Conservation (phyloP, 225 moss, liverwort and hornwort genomes). For the Neckera pumila region DNA sequence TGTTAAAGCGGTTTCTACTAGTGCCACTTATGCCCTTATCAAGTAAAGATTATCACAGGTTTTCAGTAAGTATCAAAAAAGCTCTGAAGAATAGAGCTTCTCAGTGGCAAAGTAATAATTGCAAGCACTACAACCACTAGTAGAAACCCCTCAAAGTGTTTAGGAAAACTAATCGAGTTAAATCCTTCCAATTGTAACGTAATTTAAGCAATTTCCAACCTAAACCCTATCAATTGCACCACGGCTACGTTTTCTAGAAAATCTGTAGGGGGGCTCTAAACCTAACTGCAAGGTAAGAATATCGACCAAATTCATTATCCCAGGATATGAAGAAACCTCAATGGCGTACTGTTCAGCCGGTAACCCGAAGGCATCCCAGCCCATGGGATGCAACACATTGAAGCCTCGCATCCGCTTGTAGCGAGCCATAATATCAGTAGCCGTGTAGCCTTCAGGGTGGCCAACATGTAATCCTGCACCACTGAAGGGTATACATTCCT, state of each 20-base stretch:
- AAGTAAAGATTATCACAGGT: neutral
- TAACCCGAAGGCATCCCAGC: slow-evolving; percentile 98
- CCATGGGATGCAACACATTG: slow-evolving; percentile 95
- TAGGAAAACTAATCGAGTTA: neutral
- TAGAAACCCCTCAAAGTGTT: neutral
- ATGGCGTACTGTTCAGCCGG: slow-evolving; percentile 97
- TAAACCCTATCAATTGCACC: neutral
- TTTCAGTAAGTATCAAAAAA: neutral
- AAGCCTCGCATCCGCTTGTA: slow-evolving; percentile 91
- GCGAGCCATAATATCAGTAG: slow-evolving; percentile 86
- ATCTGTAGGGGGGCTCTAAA: neutral
- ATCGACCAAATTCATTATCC: neutral
- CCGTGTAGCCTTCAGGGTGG: slow-evolving; percentile 92
- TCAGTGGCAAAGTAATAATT: neutral
- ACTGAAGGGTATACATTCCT: slow-evolving; percentile 26
- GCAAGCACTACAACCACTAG: neutral
- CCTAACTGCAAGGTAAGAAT: neutral
- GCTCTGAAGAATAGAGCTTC: neutral
- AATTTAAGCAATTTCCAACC: neutral
- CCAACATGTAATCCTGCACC: slow-evolving; percentile 97
- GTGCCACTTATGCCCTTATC: neutral
- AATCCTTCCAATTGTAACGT: neutral
- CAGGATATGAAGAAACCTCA: slow-evolving; percentile 40
- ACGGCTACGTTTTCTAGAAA: neutral
- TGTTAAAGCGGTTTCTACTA: neutral